phyloP scores from a whole-genome alignment of 2,329 filamentous ascomycete genomes.

The Colletotrichum sojae region DNA sequence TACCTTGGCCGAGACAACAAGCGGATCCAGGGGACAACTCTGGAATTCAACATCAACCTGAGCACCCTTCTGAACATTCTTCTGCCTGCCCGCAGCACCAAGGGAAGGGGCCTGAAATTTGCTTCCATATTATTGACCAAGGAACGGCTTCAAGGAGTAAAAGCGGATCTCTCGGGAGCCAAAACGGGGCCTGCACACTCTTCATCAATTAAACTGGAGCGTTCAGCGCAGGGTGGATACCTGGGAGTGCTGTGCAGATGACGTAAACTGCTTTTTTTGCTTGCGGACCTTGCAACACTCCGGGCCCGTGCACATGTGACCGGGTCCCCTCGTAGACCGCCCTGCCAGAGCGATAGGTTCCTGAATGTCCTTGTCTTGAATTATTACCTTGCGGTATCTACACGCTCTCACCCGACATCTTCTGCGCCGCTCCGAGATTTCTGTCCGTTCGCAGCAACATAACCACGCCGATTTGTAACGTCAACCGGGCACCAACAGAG shows the following conservation, averaged over 20 bases:
- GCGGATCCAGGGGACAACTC: too few species aligned
- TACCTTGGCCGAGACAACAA: background rate
- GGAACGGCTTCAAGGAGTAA: conserved; percentile 2
- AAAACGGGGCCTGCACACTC: conserved; percentile 18
- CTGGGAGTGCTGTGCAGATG: conserved; percentile 23
- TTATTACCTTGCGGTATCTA: too few species aligned
- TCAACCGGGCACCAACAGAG: background rate
- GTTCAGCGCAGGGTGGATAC: conserved; percentile 12
- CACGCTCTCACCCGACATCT: background rate
- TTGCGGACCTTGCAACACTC: conserved; percentile 37
- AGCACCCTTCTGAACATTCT: conserved; percentile 1
- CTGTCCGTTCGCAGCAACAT: conserved; percentile 7
- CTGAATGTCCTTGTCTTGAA: background rate
- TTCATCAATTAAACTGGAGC: conserved; percentile 33
- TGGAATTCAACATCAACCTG: too few species aligned
- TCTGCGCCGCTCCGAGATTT: conserved; percentile 6
- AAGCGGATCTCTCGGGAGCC: conserved; percentile 32
- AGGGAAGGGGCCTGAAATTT: background rate
- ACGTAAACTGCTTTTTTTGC: conserved; percentile 28
- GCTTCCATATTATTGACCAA: background rate
- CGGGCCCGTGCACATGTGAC: conserved; percentile 39
- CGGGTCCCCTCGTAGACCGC: conserved; percentile 11
- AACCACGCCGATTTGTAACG: conserved; percentile 8
- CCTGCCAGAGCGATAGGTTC: background rate
- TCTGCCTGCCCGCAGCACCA: background rate